Evolutionary conservation across 345 rosid genomes (phyloP).

Genomic region (Gossypium mustelinum): DNA sequence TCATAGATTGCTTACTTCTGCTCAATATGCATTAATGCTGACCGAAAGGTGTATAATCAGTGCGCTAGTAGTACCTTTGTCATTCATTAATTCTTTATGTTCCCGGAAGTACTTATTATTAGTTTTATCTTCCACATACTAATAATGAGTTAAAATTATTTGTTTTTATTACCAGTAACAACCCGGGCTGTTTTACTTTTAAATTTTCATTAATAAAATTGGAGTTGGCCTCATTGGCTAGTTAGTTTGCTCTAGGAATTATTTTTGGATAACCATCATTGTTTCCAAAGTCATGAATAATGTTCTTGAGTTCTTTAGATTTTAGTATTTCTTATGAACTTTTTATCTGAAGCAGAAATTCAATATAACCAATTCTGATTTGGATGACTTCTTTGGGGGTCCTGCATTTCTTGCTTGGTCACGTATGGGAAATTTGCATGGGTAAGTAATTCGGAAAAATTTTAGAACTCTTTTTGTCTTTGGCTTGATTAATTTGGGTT

Average conservation of each 20-base stretch:
- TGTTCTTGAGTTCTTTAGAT: conserved; percentile 12
- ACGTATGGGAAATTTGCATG: conserved; percentile 69
- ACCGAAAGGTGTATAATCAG: neutral
- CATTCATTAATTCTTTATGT: neutral
- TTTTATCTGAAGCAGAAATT: conserved; percentile 41
- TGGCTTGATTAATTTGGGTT: neutral
- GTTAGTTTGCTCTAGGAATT: neutral
- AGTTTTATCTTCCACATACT: neutral
- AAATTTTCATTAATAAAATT: neutral
- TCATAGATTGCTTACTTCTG: neutral
- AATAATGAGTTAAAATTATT: neutral
- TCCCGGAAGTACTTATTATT: neutral
- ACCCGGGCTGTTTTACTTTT: neutral
- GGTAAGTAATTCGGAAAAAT: conserved; percentile 34
- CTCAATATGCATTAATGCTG: neutral
- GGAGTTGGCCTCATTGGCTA: neutral
- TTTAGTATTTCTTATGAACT: conserved; percentile 15
- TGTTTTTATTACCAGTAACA: neutral
- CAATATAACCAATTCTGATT: conserved; percentile 44
- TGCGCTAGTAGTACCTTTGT: neutral
- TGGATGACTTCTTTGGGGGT: conserved; percentile 71
- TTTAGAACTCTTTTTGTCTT: conserved; percentile 8
- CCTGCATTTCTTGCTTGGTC: conserved; percentile 85
- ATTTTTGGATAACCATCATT: neutral
- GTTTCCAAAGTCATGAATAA: neutral